Evolutionary conservation across 345 rosid species (phyloP).

Genomic region (Brassica rapa): DNA sequence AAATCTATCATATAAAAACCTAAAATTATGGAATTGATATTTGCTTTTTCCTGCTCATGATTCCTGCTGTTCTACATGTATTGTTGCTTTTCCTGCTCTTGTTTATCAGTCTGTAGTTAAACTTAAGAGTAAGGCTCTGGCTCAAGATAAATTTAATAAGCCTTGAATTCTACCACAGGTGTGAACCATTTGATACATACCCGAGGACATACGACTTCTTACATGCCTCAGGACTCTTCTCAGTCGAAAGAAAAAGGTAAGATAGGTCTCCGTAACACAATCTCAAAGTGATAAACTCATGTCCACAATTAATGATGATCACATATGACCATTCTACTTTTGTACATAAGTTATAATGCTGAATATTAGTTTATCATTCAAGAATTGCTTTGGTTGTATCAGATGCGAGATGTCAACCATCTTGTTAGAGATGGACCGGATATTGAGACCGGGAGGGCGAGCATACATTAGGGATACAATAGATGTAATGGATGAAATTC

Average conservation of each 20-base stretch:
- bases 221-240: conserved; percentile 93
- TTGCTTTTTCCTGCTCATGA: too few species aligned
- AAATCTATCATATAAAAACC: conserved; percentile 3
- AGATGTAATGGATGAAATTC: conserved; percentile 79
- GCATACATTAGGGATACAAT: conserved; percentile 83
- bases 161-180: conserved; percentile 50
- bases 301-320: not conserved
- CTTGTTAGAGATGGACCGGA: conserved; percentile 98
- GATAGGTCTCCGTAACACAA: too few species aligned
- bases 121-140: not conserved
- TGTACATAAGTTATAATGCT: not conserved
- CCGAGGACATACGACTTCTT: conserved; percentile 92
- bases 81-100: too few species aligned
- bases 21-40: not conserved
- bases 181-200: conserved; percentile 96
- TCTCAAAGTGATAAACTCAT: not conserved
- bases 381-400: conserved; percentile 26
- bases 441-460: conserved; percentile 90
- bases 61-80: too few species aligned
- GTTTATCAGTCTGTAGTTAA: too few species aligned
- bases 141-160: not conserved
- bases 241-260: conserved; percentile 88
- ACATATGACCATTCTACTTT: not conserved
- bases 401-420: conserved; percentile 90
- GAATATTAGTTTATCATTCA: not conserved